phyloP scores from a whole-genome alignment of 768 basidiomycete species.

The Tricholoma matsutake region DNA sequence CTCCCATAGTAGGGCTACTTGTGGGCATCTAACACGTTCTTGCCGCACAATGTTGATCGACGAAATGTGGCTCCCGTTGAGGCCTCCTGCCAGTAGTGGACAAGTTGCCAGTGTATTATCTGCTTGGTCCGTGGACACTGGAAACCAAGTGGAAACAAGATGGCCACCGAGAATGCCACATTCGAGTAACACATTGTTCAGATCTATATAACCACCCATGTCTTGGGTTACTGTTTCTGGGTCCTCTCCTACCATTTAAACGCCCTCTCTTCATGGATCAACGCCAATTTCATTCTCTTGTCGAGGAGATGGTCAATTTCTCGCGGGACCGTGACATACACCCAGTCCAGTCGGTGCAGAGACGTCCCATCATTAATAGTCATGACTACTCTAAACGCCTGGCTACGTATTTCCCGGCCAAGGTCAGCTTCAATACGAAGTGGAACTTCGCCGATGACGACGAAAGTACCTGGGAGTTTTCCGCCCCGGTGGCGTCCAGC shows the following conservation, averaged over 20 bases:
- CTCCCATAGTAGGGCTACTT: background rate
- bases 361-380: conserved; percentile 4
- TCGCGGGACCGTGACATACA: background rate
- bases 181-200: background rate
- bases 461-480: conserved; percentile 36
- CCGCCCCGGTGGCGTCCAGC: conserved; percentile 23
- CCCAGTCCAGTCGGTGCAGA: background rate
- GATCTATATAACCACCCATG: background rate
- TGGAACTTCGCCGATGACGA: conserved; percentile 29
- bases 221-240: background rate
- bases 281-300: conserved; percentile 12
- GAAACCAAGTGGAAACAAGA: background rate
- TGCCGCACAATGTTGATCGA: conserved; percentile 2
- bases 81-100: background rate
- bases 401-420: conserved; percentile 32
- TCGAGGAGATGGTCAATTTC: conserved; percentile 7
- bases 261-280: conserved; percentile 12
- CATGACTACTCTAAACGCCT: conserved; percentile 29
- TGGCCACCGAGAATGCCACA: conserved; percentile 1
- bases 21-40: background rate
- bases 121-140: background rate
- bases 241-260: conserved; percentile 4
- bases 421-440: conserved; percentile 18
- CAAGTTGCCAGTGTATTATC: background rate
- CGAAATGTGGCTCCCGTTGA: background rate